phyloP scores from a whole-genome alignment of 2,329 filamentous ascomycete genomes.

The Hymenoscyphus fraxineus region DNA sequence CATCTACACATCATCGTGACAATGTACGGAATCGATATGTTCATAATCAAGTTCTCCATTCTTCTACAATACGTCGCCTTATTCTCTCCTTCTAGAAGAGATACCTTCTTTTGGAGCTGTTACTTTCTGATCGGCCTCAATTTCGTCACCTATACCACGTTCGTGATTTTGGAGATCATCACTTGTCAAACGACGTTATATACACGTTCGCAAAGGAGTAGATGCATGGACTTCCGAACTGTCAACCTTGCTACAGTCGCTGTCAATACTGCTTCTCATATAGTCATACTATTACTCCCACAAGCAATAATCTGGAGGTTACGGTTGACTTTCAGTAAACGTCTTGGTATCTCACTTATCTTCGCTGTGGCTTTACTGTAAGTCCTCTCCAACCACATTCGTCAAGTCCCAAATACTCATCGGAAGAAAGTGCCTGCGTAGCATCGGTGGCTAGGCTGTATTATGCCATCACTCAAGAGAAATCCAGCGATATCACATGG shows the following conservation, averaged over 20 bases:
- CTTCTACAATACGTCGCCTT: constrained; percentile 2
- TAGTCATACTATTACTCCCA: background rate
- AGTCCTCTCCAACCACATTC: background rate
- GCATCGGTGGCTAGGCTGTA: background rate
- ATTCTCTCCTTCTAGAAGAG: background rate
- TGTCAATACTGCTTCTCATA: background rate
- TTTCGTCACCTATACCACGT: background rate
- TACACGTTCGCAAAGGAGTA: background rate
- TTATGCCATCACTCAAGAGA: background rate
- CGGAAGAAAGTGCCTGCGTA: background rate
- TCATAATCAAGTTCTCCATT: constrained; percentile 5
- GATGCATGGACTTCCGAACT: background rate
- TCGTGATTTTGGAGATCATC: background rate
- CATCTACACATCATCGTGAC: background rate
- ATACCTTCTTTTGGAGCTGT: constrained; percentile 2
- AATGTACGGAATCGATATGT: background rate
- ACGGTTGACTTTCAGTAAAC: background rate
- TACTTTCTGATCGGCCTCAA: background rate
- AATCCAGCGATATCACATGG: background rate
- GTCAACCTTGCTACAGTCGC: background rate
- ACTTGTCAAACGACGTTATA: background rate
- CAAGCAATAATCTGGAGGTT: constrained; percentile 6
- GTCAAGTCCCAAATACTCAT: background rate
- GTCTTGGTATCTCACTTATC: background rate
- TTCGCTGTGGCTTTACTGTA: constrained; percentile 3